Evolutionary conservation across 768 basidiomycete species (phyloP), one percentile per base, ranked within the genome.

Genomic region (Guyanaporus albipodus): DNA sequence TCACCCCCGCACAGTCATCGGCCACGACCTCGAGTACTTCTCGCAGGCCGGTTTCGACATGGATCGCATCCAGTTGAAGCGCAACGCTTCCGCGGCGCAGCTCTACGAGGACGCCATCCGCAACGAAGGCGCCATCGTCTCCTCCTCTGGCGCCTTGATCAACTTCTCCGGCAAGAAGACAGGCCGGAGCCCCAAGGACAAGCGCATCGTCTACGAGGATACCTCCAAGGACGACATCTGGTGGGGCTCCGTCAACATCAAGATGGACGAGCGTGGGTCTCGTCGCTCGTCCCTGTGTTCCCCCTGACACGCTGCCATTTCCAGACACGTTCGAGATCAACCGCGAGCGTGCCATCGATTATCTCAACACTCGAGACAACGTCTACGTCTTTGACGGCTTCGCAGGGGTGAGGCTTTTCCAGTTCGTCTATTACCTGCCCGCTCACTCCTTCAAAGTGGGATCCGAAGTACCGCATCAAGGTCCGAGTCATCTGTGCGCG

Each of bases 101-200:
- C 85, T 95, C 34, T 96, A 96, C 71, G 96, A 99, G 66, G 96
- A 99, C 60, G 96, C 96, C 59, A 85, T 98, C 73, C 85, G 91
- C 57, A 95, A 97, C 70, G 96, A 99, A 66, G 95, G 95, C 48
- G 96, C 96, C 59, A 90, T 99, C 74, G 88, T 99, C 72, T 94
- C 96, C 44, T 83, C 89, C 24, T 89, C 85, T 6, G 96, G 96
- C 42, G 93, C 96, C 17, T 75, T 99, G 60, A 99, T 99, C 83
- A 99, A 99, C 80, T 99, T 98, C 62, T 96, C 93, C 9, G 96
- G 96, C 23, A 98, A 97, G 79, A 99, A 99, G 78, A 98, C 96
- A 3, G 96, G 96, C 46, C 80, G 96, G 39, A 87, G 83, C 57
- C 96, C 96, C 43, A 99, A 98, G 68, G 96, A 99, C 81, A 99